Base-by-base conservation (phyloP, 2,329 filamentous ascomycete species). In the Pseudogymnoascus sp. region DNA sequence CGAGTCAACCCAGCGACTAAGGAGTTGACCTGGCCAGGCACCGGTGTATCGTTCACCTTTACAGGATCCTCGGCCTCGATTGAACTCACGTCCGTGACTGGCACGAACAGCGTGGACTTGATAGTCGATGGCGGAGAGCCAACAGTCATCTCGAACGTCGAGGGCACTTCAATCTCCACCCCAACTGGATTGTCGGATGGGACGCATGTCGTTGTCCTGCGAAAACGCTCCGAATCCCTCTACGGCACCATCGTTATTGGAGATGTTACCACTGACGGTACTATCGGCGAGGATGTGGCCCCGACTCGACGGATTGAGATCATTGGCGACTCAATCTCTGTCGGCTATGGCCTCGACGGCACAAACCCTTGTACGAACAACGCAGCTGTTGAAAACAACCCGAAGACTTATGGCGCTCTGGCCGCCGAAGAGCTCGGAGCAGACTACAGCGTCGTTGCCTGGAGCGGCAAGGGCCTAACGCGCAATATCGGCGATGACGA, bases 321-420 rank as follows among this genome's bases (percentile, higher is more conserved):
- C 53, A 77, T 79, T 28, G 78, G 78, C 7, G 78, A 79, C 68
- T 79, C 77, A 24, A 79, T 79, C 65, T 76, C 71, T 2, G 77
- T 78, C 3, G 78, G 77, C 3, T 79, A 79, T 64, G 78, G 78
- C 1, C 72, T 78, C 12, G 77, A 78, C 62, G 78, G 76, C 41
- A 68, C 69, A 4, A 65, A 72, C 16, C 77, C 77, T 8, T 79
- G 78, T 66, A 69, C 69, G 2, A 75, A 79, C 69, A 72, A 70
- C 2, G 76, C 78, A 2, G 69, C 70, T 4, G 63, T 78, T 2
- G 74, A 78, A 64, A 70, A 78, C 65, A 77, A 75, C 40, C 72
- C 75, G 12, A 73, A 73, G 62, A 78, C 77, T 4, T 79, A 79
- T 61, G 77, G 75, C n/a, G 77, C 74, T 0, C 70, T 79, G 0